Evolutionary conservation across 495 filamentous ascomycete species (phyloP).

Genomic region (Friedmanniomyces endolithicus): DNA sequence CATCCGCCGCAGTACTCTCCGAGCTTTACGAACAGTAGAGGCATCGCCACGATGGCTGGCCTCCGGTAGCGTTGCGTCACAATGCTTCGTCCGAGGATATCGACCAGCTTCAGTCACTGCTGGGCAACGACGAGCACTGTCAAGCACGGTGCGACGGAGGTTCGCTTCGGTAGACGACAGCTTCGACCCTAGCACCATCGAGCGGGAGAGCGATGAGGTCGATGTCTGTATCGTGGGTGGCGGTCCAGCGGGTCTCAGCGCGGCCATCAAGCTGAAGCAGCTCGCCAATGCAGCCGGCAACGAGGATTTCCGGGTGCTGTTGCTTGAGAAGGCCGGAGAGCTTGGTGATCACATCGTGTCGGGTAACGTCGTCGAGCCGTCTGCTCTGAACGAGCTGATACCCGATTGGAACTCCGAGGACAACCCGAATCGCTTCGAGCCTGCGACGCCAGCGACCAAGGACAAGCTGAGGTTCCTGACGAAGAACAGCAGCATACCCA

Average conservation of each 20-base stretch:
- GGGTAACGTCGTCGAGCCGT: constrained; percentile 88
- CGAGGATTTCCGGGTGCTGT: constrained; percentile 82
- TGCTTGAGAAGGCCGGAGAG: constrained; percentile 93
- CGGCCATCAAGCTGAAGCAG: constrained; percentile 91
- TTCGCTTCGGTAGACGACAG: constrained; percentile 46
- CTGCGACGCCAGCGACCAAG: constrained; percentile 64
- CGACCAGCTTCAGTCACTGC: constrained; percentile 7
- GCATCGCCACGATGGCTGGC: background rate
- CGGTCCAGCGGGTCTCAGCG: constrained; percentile 80
- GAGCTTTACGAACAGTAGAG: background rate
- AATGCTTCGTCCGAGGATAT: constrained; percentile 5
- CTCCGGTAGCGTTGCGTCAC: background rate
- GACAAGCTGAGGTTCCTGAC: constrained; percentile 95
- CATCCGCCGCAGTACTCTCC: background rate
- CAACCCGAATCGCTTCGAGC: constrained; percentile 72
- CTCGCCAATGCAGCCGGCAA: constrained; percentile 91
- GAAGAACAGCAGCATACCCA: constrained; percentile 59
- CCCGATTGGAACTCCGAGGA: constrained; percentile 86
- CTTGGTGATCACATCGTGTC: constrained; percentile 91
- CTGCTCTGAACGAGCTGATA: constrained; percentile 76
- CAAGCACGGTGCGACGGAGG: constrained; percentile 16
- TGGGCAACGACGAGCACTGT: constrained; percentile 9
- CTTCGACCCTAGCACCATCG: constrained; percentile 60
- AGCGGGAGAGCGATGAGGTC: constrained; percentile 83
- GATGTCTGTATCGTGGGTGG: constrained; percentile 96